These are phyloP conservation scores for Thinopyrum elongatum DNA, from an alignment of 176 grass and related monocot species.

Conservation along the genomic window DNA sequence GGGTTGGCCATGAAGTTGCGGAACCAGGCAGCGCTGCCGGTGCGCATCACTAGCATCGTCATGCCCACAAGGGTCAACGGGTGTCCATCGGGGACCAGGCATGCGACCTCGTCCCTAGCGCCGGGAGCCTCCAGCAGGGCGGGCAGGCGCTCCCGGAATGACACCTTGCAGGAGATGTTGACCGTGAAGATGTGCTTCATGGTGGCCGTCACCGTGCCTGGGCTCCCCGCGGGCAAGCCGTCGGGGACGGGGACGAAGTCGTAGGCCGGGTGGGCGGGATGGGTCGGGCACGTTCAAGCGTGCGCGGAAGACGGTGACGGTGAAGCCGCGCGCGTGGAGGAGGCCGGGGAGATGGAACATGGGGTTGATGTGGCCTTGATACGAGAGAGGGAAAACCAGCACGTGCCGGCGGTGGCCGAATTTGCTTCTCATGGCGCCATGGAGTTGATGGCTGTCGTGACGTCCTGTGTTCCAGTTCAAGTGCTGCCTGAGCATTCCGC, in stretches of 20 bases:
- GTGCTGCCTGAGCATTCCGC: too few relatives aligned
- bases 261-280: neutral
- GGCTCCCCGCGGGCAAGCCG: neutral
- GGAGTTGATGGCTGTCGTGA: too few relatives aligned
- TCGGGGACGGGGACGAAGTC: neutral
- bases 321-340: slow-evolving; percentile 32
- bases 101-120: neutral
- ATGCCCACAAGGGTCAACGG: neutral
- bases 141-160: neutral
- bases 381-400: slow-evolving; percentile 39
- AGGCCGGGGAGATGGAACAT: slow-evolving; percentile 42
- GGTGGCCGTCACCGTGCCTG: neutral
- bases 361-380: slow-evolving; percentile 52
- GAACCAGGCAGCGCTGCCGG: neutral
- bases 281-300: slow-evolving; percentile 31
- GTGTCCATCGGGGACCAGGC: neutral
- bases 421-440: neutral
- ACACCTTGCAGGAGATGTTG: neutral
- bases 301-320: slow-evolving; percentile 40
- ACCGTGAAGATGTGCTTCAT: neutral
- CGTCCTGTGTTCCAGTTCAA: too few relatives aligned
- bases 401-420: neutral
- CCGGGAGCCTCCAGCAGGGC: neutral
- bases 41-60: neutral
- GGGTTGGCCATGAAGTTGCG: neutral